phyloP scores from a whole-genome alignment of 495 filamentous ascomycete species.

The Hamigera avellanea region DNA sequence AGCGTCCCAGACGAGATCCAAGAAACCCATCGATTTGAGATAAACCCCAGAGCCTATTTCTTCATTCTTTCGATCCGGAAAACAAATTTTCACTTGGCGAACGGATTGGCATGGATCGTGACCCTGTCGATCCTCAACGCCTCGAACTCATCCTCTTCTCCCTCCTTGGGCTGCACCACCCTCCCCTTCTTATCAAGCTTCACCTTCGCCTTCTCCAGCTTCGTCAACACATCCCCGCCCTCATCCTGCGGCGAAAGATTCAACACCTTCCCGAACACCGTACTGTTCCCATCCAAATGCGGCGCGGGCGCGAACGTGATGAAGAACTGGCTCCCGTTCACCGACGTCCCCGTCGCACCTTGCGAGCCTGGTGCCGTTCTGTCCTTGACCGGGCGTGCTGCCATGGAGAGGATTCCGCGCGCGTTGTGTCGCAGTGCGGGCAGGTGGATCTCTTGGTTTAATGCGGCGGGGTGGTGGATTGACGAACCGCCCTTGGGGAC shows the following conservation, averaged over 20 bases:
- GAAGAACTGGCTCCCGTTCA: conserved; percentile 95
- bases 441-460: conserved; percentile 83
- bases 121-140: conserved; percentile 58
- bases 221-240: conserved; percentile 36
- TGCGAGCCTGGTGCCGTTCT: conserved; percentile 30
- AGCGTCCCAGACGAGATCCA: no score
- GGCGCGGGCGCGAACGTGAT: conserved; percentile 73
- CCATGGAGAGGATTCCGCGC: conserved; percentile 84
- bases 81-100: conserved; percentile 49
- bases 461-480: conserved; percentile 63
- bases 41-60: no score
- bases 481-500: conserved; percentile 71
- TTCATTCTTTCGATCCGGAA: no score
- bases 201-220: conserved; percentile 62
- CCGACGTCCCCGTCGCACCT: conserved; percentile 44
- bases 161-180: conserved; percentile 46
- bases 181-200: conserved; percentile 87
- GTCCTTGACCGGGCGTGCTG: conserved; percentile 64
- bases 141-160: conserved; percentile 28
- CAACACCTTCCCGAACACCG: conserved; percentile 79
- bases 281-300: conserved; percentile 90
- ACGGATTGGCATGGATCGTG: conserved; percentile 87
- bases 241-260: conserved; percentile 32
- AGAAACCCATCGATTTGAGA: no score
- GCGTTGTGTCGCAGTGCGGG: conserved; percentile 76